phyloP scores from a whole-genome alignment of 345 rosid genomes.

The Combretum micranthum region DNA sequence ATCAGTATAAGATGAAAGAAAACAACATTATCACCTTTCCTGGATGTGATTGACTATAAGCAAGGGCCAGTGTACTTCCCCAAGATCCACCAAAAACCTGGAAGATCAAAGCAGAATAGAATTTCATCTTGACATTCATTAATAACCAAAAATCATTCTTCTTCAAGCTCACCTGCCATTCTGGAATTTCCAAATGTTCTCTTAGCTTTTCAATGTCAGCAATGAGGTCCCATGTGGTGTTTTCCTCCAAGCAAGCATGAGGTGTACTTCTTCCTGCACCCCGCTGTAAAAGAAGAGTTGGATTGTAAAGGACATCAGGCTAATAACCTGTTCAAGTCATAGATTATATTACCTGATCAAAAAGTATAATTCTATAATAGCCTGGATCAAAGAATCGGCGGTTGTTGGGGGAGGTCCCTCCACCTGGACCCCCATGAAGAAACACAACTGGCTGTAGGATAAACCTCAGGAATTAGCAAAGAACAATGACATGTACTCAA shows the following conservation, averaged over 20 bases:
- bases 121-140: too few species aligned
- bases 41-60: constrained; percentile 81
- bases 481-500: not conserved
- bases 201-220: constrained; percentile 82
- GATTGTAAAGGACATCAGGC: not conserved
- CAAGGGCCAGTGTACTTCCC: constrained; percentile 95
- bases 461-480: not conserved
- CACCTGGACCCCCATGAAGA: constrained; percentile 99
- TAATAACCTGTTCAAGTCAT: not conserved
- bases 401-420: constrained; percentile 75
- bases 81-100: constrained; percentile 98
- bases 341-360: constrained; percentile 65
- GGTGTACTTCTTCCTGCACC: constrained; percentile 97
- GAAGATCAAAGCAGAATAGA: constrained; percentile 6
- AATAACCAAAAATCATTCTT: too few species aligned
- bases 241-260: constrained; percentile 90
- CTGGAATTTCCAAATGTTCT: constrained; percentile 68
- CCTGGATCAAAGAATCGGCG: constrained; percentile 83
- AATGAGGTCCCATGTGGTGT: constrained; percentile 91
- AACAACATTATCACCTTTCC: constrained; percentile 45
- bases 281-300: constrained; percentile 29
- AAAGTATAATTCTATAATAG: constrained; percentile 69
- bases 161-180: constrained; percentile 68
- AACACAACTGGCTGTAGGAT: constrained; percentile 80
- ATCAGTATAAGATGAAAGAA: not conserved